Conservation (phyloP, 2,329 filamentous ascomycete species). For the Colletotrichum cereale region DNA sequence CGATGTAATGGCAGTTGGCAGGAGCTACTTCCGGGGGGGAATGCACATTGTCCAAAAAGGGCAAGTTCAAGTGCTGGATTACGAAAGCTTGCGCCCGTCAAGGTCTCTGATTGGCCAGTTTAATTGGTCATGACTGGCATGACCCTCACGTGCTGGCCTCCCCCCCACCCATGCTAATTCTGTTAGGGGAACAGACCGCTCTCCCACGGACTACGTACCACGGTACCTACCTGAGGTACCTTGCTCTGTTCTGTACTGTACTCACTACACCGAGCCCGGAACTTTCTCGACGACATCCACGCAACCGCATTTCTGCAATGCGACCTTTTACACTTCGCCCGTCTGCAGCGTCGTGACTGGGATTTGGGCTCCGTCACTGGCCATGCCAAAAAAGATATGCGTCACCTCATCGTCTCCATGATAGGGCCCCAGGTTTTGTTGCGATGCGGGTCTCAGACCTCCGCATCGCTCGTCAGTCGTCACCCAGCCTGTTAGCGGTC, state of each 20-base stretch:
- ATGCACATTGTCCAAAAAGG: slow-evolving; percentile 28
- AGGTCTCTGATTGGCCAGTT: slow-evolving; percentile 21
- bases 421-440: neutral
- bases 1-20: neutral
- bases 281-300: slow-evolving; percentile 2
- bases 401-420: slow-evolving; percentile 1
- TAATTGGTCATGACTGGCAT: slow-evolving; percentile 1
- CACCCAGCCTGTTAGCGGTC: neutral
- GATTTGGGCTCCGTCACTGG: neutral
- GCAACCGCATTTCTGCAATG: slow-evolving; percentile 1
- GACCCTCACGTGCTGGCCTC: slow-evolving; percentile 24
- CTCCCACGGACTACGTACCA: neutral
- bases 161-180: neutral
- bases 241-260: neutral
- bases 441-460: slow-evolving; percentile 10
- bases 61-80: slow-evolving; percentile 34
- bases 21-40: neutral
- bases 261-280: neutral
- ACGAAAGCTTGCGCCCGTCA: slow-evolving; percentile 32
- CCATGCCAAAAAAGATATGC: neutral
- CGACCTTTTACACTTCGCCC: neutral
- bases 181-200: slow-evolving; percentile 26
- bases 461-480: slow-evolving; percentile 3
- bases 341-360: neutral
- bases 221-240: neutral